Percentiles rank a stretch among this genome's conserved stretches.
Conservation (phyloP, 768 basidiomycete genomes). For the Lactifluus hygrophoroides region DNA sequence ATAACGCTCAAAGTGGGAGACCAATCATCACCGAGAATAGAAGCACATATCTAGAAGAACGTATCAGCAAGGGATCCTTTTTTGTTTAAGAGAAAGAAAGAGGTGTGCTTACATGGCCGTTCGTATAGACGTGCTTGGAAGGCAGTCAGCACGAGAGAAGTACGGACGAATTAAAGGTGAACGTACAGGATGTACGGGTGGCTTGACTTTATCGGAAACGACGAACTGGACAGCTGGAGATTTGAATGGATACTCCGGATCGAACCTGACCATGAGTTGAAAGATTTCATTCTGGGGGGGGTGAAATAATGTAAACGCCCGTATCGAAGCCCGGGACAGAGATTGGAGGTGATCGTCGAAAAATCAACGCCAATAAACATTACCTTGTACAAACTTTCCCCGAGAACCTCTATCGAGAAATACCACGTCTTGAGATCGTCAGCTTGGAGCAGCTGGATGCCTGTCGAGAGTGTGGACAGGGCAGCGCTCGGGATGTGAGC, state of each 20-base stretch:
- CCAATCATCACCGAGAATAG: slow-evolving; percentile 85
- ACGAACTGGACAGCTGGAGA: slow-evolving; percentile 85
- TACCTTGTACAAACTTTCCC: slow-evolving; percentile 73
- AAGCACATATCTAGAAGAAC: slow-evolving; percentile 68
- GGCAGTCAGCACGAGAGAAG: slow-evolving; percentile 9
- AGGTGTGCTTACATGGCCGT: slow-evolving; percentile 57
- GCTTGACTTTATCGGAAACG: slow-evolving; percentile 48
- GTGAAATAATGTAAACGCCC: neutral
- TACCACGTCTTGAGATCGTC: slow-evolving; percentile 74
- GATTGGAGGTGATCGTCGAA: neutral
- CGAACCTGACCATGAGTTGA: slow-evolving; percentile 76
- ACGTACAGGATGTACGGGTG: slow-evolving; percentile 77
- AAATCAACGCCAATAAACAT: neutral
- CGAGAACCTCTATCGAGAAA: slow-evolving; percentile 76
- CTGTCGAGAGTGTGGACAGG: slow-evolving; percentile 32
- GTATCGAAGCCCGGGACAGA: neutral
- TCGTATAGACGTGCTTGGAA: slow-evolving; percentile 74
- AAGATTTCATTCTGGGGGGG: slow-evolving; percentile 68
- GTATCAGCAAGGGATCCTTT: slow-evolving; percentile 1
- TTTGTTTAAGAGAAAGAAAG: neutral
- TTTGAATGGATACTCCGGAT: slow-evolving; percentile 74
- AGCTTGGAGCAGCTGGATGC: slow-evolving; percentile 64
- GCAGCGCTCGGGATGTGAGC: neutral
- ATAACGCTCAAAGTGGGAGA: slow-evolving; percentile 80
- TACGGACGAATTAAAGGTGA: neutral